Evolutionary conservation across 2,329 filamentous ascomycete genomes (phyloP), one percentile per base, ranked within the genome.

Genomic region (Cercospora brassicicola): DNA sequence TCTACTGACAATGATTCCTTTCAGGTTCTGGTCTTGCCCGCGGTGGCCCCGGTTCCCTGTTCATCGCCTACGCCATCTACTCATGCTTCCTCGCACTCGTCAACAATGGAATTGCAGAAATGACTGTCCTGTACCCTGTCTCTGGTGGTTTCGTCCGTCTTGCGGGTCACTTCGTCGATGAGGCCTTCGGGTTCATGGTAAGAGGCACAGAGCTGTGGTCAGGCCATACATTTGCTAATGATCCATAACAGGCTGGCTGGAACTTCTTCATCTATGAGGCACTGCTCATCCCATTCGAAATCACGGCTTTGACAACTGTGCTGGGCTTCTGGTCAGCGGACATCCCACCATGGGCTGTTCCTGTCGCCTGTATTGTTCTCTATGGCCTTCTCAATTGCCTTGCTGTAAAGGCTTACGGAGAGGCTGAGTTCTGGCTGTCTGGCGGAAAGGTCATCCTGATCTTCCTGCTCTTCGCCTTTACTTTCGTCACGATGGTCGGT

Each of bases 41-140:
- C 39, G 84, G 81, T 53, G 84, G 84, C 30, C 67, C 71, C 18
- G 71, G 62, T 18, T 69, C 65, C 30, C 62, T 72, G 59, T 71
- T 72, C 67, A 62, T 72, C 64, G 71, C 69, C 15, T 72, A 69
- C 36, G 66, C 59, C 15, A 64, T 71, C 60, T 71, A 89, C 76
- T 81, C 81, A 42, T 76, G 80, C 72, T 74, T 89, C 62, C 81
- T 90, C 66, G 87, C 81, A 28, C 79, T 88, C 23, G 85, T 90
- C 74, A 90, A 89, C 81, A 89, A 89, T 74, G 85, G 83, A 67
- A 82, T 89, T 69, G 88, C 88, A 20, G 88, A 90, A 76, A 90
- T 90, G 88, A 72, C 69, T 23, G 59, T 65, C 9, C 57, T 69
- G 26, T 69, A 65, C 56, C 72, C 72, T 15, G 68, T 73, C 42